Evolutionary conservation across 768 basidiomycete species (phyloP).

Genomic region (Mycena maculata): DNA sequence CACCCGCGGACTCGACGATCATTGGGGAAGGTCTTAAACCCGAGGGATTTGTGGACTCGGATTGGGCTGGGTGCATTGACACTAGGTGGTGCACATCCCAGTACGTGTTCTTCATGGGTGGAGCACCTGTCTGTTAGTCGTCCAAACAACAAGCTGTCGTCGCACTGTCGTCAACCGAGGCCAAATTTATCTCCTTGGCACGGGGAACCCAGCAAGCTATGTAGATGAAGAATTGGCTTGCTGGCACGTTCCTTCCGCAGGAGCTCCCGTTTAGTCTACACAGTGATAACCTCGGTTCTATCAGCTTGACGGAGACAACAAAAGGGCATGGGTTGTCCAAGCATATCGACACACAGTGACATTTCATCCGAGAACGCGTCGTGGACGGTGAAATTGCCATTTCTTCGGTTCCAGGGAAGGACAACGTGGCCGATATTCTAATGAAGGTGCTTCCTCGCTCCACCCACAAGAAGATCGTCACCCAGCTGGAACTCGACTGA

Average conservation of each 20-base stretch:
- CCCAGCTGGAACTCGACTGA: not conserved
- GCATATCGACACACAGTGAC: not conserved
- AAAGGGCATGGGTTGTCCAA: not conserved
- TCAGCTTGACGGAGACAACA: not conserved
- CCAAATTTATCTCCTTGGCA: conserved; percentile 26
- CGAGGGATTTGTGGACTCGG: conserved; percentile 43
- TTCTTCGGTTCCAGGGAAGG: not conserved
- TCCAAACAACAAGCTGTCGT: conserved; percentile 42
- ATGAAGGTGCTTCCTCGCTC: not conserved
- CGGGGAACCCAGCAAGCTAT: conserved; percentile 7
- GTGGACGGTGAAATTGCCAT: not conserved
- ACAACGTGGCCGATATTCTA: not conserved
- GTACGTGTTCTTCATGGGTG: conserved; percentile 44
- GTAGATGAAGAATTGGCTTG: not conserved
- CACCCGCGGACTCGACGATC: not conserved
- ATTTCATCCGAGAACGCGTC: not conserved
- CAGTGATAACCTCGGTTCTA: not conserved
- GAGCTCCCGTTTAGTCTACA: not conserved
- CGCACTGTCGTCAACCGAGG: conserved; percentile 21
- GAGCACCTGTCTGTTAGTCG: conserved; percentile 44
- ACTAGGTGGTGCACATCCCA: conserved; percentile 41
- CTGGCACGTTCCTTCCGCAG: not conserved
- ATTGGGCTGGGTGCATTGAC: conserved; percentile 42
- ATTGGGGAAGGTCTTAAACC: conserved; percentile 1
- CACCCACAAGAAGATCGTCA: not conserved